Base-by-base conservation (phyloP, 352 stramenopile genomes). In the Globisporangium emineosum region DNA sequence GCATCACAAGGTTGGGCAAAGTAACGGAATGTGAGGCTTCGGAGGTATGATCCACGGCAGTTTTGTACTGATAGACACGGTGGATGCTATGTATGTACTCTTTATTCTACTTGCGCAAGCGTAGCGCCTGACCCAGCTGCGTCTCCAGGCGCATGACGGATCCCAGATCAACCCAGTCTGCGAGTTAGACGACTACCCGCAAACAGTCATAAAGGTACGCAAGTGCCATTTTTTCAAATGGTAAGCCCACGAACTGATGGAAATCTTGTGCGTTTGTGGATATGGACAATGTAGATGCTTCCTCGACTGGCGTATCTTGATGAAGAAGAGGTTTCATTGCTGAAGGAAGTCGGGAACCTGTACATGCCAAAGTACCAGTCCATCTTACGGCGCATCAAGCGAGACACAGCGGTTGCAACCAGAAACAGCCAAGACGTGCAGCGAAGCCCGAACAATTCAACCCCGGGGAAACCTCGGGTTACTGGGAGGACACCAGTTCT, bases 341-440 rank as follows among this genome's bases (percentile, higher is more conserved):
- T 93, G 30, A 75, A 71, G 43, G 77, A 91, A 47, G 71, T 91
- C 32, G 77, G 71, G 13, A 77, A 62, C 17, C 62, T 91, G 13
- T 68, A 77, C 19, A 93, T 93, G 82, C 84, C 84, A 23, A 83
- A 79, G 43, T 93, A 91, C 59, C 69, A 79, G 0, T 81, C 77
- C 0, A 63, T 88, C 15, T 47, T 88, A 30, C 77, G 79, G 3
- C 70, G 75, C 12, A 72, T 79, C 43, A 53, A 67, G 61, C 45
- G 25, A 45, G 55, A 61, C 12, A 43, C 27, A 23, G 25, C 40
- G 19, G 12, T 25, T 57, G 19, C 29, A 43, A 1, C 8, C 27
- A 37, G 29, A 57, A 57, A 5, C 19, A 43, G 8, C 7, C 52
- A 9, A 27, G 29, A 57, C 1, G 17, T 19, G 2, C 52, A 57